These are phyloP conservation scores for Pseudozyma hubeiensis DNA, from an alignment of 1,284 basidiomycete genomes.

Conservation along the genomic window DNA sequence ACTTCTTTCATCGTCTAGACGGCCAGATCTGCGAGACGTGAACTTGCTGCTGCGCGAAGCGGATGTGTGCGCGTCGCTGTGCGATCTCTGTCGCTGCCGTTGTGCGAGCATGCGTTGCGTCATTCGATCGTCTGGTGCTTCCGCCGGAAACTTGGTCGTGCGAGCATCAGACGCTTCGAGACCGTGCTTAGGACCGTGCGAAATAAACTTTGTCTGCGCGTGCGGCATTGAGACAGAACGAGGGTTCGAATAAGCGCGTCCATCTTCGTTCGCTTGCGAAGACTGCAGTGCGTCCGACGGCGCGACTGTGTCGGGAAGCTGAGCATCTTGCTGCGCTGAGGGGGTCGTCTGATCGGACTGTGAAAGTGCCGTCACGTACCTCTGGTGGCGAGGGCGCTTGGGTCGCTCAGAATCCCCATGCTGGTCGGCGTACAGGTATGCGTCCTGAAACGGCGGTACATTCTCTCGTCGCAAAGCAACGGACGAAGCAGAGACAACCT, in stretches of 20 bases:
- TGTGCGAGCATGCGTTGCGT: conserved; percentile 2
- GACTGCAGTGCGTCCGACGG: too few relatives aligned
- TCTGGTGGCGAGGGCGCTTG: conserved; percentile 7
- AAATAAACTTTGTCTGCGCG: too few relatives aligned
- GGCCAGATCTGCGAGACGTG: conserved; percentile 1
- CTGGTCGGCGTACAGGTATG: background rate
- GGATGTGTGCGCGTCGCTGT: conserved; percentile 18
- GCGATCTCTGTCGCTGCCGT: conserved; percentile 12
- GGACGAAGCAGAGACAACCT: too few relatives aligned
- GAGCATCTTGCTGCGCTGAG: background rate
- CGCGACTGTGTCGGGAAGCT: too few relatives aligned
- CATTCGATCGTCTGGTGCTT: background rate
- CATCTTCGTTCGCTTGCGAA: too few relatives aligned
- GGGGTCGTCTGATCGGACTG: background rate
- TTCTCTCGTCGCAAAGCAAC: too few relatives aligned
- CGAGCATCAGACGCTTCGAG: too few relatives aligned
- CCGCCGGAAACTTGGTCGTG: background rate
- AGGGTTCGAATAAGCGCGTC: too few relatives aligned
- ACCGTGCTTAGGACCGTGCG: too few relatives aligned
- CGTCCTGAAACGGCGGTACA: too few relatives aligned
- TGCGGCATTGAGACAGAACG: too few relatives aligned
- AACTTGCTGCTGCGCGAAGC: conserved; percentile 5
- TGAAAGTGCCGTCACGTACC: conserved; percentile 22
- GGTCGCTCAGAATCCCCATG: background rate
- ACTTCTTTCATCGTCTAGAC: conserved; percentile 1